Percentiles rank a stretch among this genome's conserved stretches.
These are phyloP conservation scores for Tubosaeta sp. DNA, from an alignment of 768 basidiomycete species.

Conservation along the genomic window DNA sequence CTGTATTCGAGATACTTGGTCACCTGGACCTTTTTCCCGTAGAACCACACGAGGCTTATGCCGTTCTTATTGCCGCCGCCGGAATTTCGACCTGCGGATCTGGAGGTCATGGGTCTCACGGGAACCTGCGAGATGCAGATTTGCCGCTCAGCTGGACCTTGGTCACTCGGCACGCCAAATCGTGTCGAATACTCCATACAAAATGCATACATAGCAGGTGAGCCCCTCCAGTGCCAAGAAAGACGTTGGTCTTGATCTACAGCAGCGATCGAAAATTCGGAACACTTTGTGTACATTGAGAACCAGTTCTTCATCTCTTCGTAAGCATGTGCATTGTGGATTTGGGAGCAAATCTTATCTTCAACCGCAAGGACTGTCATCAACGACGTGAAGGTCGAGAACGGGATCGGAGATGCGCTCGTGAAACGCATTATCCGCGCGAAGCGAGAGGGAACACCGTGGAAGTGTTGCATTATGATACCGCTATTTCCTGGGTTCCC, in stretches of 20 bases:
- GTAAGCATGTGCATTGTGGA: conserved; percentile 39
- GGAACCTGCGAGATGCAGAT: conserved; percentile 98
- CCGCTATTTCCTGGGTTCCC: conserved; percentile 92
- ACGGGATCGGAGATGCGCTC: conserved; percentile 91
- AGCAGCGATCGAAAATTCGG: conserved; percentile 84
- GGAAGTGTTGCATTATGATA: conserved; percentile 91
- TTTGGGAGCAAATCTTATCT: conserved; percentile 1
- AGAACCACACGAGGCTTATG: conserved; percentile 92
- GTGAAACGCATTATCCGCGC: conserved; percentile 89
- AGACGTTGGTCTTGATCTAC: not conserved
- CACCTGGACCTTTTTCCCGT: not conserved
- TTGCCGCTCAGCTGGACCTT: conserved; percentile 90
- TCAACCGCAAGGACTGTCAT: conserved; percentile 63
- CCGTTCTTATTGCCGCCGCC: conserved; percentile 92
- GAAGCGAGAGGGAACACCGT: conserved; percentile 71
- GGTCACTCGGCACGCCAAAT: conserved; percentile 90
- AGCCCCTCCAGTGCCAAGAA: not conserved
- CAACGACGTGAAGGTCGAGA: conserved; percentile 84
- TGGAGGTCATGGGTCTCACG: conserved; percentile 74
- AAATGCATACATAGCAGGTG: conserved; percentile 89
- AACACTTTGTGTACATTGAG: conserved; percentile 98
- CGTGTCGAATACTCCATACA: conserved; percentile 90
- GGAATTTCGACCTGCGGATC: conserved; percentile 81
- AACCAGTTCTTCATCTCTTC: conserved; percentile 91
- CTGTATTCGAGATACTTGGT: not conserved